A percentile compares a stretch with the other conserved stretches of the same genome.
Evolutionary conservation across 805 yeast species (phyloP).

Genomic region (Teunomyces tritomae): DNA sequence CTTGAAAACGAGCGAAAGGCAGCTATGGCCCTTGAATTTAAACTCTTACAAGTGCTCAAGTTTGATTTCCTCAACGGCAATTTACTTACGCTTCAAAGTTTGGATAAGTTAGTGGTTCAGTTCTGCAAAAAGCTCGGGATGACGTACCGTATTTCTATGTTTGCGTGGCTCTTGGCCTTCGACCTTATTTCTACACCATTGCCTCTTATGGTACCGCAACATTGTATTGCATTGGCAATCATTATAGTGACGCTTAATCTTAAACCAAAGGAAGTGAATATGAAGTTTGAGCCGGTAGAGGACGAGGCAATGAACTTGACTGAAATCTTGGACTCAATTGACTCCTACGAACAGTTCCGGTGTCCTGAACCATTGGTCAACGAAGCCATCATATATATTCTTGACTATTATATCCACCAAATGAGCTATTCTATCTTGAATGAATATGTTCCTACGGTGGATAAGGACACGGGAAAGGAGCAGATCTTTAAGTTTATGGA

Average conservation of each 20-base stretch:
- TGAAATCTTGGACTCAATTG: slow-evolving; percentile 30
- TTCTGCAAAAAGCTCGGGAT: slow-evolving; percentile 50
- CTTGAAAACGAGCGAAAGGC: slow-evolving; percentile 56
- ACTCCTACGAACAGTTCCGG: slow-evolving; percentile 34
- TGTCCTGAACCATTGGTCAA: slow-evolving; percentile 44
- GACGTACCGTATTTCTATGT: slow-evolving; percentile 46
- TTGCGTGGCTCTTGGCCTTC: slow-evolving; percentile 74
- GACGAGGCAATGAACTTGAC: slow-evolving; percentile 16
- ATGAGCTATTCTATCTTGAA: slow-evolving; percentile 51
- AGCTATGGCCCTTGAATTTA: slow-evolving; percentile 62
- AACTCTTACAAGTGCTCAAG: slow-evolving; percentile 69
- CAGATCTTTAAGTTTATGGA: slow-evolving; percentile 47
- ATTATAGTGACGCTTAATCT: slow-evolving; percentile 59
- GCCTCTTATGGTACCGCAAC: slow-evolving; percentile 68
- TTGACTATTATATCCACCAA: slow-evolving; percentile 60
- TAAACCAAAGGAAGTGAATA: slow-evolving; percentile 27
- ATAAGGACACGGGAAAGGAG: slow-evolving; percentile 40
- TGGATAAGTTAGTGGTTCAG: slow-evolving; percentile 66
- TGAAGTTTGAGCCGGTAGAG: slow-evolving; percentile 6
- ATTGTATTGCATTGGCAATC: slow-evolving; percentile 68
- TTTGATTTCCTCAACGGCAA: slow-evolving; percentile 76
- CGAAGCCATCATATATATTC: slow-evolving; percentile 54
- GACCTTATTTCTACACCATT: slow-evolving; percentile 73
- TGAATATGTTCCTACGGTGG: slow-evolving; percentile 37
- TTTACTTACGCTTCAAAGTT: slow-evolving; percentile 25